Percentiles rank a stretch among this genome's conserved stretches.
Evolutionary conservation across 495 filamentous ascomycete species (phyloP).

Genomic region (Daldinia vernicosa): DNA sequence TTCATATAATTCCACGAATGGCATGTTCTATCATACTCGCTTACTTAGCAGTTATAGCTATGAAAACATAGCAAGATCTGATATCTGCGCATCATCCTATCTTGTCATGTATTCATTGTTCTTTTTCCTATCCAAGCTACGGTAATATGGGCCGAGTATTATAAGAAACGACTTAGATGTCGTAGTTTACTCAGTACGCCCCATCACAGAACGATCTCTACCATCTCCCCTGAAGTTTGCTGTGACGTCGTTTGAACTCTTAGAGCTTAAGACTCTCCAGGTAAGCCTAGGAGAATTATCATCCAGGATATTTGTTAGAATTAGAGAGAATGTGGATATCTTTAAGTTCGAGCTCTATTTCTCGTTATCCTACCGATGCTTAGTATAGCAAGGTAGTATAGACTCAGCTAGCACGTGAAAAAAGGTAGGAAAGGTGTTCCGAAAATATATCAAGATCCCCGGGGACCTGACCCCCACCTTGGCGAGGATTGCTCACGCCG

Average conservation of each 20-base stretch:
- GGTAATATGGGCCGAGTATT: background rate
- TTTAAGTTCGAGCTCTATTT: background rate
- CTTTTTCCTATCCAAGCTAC: background rate
- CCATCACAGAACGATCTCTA: background rate
- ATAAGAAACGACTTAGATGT: background rate
- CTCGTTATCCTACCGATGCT: background rate
- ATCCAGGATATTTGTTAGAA: background rate
- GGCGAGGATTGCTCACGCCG: conserved; percentile 28
- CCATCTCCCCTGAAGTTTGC: background rate
- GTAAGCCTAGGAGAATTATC: background rate
- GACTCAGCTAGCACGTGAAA: conserved; percentile 22
- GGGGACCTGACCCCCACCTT: conserved; percentile 34
- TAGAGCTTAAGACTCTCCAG: background rate
- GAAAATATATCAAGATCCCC: conserved; percentile 26
- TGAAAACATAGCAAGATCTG: background rate
- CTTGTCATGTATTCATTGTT: background rate
- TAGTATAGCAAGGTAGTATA: background rate
- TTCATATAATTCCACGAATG: background rate
- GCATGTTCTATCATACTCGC: background rate
- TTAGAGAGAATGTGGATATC: background rate
- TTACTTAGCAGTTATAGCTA: background rate
- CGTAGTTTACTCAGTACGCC: background rate
- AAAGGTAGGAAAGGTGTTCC: conserved; percentile 22
- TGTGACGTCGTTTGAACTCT: background rate
- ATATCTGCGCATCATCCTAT: background rate